phyloP scores from a whole-genome alignment of 371 early-diverging fungal species.

The Mortierella sp. region DNA sequence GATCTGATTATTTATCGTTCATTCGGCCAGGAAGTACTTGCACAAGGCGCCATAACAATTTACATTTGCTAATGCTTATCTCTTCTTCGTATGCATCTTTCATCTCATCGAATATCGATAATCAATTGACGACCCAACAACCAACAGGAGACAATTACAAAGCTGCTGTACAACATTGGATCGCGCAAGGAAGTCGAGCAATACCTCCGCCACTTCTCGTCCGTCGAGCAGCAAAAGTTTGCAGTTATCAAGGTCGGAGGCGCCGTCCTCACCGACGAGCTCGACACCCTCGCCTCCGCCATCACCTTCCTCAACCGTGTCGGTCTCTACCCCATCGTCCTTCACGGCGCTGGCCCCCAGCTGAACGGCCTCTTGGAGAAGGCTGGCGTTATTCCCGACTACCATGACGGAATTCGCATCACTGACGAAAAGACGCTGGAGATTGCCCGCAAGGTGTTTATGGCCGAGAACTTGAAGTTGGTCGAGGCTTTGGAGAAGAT shows the following conservation, averaged over 20 bases:
- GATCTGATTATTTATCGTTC: not conserved
- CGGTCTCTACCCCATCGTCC: constrained; percentile 96
- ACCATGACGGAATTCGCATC: constrained; percentile 96
- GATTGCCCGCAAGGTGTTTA: constrained; percentile 92
- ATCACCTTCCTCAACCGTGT: constrained; percentile 96
- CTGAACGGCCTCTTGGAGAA: constrained; percentile 89
- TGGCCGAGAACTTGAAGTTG: constrained; percentile 93
- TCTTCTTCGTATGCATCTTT: not conserved
- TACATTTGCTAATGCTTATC: not conserved
- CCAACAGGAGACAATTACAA: constrained; percentile 93
- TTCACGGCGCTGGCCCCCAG: constrained; percentile 98
- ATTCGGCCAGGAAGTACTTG: too few relatives aligned
- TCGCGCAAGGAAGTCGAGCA: constrained; percentile 98
- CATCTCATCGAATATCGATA: not conserved
- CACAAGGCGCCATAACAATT: not conserved
- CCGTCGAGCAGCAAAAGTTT: constrained; percentile 98
- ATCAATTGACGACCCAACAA: not conserved
- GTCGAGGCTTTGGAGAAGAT: constrained; percentile 96
- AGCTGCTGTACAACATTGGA: constrained; percentile 98
- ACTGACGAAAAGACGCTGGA: constrained; percentile 93
- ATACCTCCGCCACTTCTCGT: constrained; percentile 95
- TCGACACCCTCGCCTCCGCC: constrained; percentile 94
- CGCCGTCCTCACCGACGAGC: constrained; percentile 94
- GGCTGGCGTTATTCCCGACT: constrained; percentile 91
- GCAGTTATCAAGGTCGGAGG: constrained; percentile 99